Evolutionary conservation across 306 rosid species (phyloP), one percentile per base, ranked within the genome.

Genomic region (Vigna mungo): DNA sequence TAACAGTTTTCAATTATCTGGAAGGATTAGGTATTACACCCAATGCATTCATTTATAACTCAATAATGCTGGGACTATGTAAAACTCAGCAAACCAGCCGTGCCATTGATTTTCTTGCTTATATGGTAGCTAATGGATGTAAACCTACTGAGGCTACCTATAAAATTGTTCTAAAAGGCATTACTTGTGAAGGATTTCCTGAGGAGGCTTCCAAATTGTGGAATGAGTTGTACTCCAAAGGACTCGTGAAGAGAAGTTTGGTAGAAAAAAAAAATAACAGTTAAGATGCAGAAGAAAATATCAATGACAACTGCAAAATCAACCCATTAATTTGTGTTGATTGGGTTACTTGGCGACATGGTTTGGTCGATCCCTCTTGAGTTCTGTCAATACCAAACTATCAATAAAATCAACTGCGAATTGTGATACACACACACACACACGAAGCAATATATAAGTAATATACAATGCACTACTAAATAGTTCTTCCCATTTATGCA

Each of bases 141-240:
- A 87, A 87, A 72, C 97, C 97, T 23, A 86, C 90, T 23, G 92
- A 88, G 82, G 83, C 82, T 72, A 87, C 96, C 17, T 92, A 92
- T 77, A 89, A 88, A 39, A 89, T 89, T 83, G 92, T 92, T 69
- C 76, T 90, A 46, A 88, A 90, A 82, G 96, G 93, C 79, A 76
- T 92, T 56, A 88, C 93, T 12, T 78, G 68, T 71, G 96, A 92
- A 85, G 97, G 96, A 14, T 80, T 92, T 3, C 88, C 87, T 13
- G 81, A 83, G 74, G 96, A 92, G 75, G 96, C 97, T 62, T 74
- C 87, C 83, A 87, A 79, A 78, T 83, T 92, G 41, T 59, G 85
- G 49, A 78, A 79, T 75, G 87, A 90, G 74, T 63, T 92, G 80
- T 83, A 87, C 80, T 75, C 80, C 73, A 87, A 70, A 78, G 92